Evolutionary conservation across 1,284 basidiomycete genomes (phyloP), one percentile per base, ranked within the genome.

Genomic region (Naganishia cerealis): DNA sequence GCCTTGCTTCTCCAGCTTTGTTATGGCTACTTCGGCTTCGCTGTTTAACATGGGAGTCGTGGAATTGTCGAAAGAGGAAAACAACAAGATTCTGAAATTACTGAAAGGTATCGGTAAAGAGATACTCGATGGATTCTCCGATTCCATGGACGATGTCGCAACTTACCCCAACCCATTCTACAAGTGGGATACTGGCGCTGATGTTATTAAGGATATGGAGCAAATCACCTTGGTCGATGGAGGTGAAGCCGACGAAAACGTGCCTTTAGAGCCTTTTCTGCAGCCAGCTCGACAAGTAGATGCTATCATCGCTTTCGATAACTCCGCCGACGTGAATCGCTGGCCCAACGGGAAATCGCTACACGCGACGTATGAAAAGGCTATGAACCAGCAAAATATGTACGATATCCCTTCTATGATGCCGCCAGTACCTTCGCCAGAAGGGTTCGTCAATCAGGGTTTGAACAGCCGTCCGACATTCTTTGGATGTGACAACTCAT

Each of bases 291-390:
- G 85, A 36, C 71, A 73, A 1, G 75, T 85, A 61, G 85, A 86
- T 72, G 74, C 82, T 38, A 81, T 86, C 71, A 70, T 85, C 62
- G 84, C 83, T 0, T 78, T 84, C 39, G 85, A 86, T 73, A 78
- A 78, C 16, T 82, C 81, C 0, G 83, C 81, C 55, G 85, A 86
- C 72, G 73, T 68, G 21, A 77, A 79, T 66, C 75, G 69, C 29
- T 85, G 82, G 82, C 83, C 84, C 2, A 85, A 85, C 72, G 82
- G 82, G 4, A 80, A 82, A 0, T 76, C 82, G 1, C 74, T 84
- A 3, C 71, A 75, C 33, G 76, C 78, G 29, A 79, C 80, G 0
- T 74, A 72, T 54, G 66, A 72, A 16, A 70, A 74, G 69, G 66
- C 69, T 0, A 39, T 63, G 7, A 58, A 73, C 40, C 63, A 36